Evolutionary conservation across 1,284 basidiomycete species (phyloP).

Genomic region (Naganishia sp.): DNA sequence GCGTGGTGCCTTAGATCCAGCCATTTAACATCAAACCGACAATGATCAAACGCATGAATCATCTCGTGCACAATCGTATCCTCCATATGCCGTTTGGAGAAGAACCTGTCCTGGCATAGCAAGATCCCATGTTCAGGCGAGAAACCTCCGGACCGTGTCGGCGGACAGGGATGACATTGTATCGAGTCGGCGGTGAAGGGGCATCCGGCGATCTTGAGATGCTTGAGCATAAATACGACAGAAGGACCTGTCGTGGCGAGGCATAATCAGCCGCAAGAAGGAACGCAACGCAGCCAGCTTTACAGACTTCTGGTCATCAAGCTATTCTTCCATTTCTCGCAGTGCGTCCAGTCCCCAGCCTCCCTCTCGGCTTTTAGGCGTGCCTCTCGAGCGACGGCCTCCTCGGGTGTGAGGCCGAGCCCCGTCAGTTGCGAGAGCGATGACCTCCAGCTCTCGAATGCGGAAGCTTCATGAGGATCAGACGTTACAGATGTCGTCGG

Average conservation of each 20-base stretch:
- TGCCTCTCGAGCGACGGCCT: slow-evolving; percentile 40
- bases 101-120: slow-evolving; percentile 79
- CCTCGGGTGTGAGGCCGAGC: slow-evolving; percentile 48
- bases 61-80: slow-evolving; percentile 91
- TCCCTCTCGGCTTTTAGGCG: slow-evolving; percentile 40
- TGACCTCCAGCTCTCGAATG: slow-evolving; percentile 53
- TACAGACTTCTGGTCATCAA: slow-evolving; percentile 55
- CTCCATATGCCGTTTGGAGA: slow-evolving; percentile 83
- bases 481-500: background rate
- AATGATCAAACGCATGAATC: slow-evolving; percentile 94
- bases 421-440: slow-evolving; percentile 53
- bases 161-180: slow-evolving; percentile 76
- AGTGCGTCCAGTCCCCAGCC: slow-evolving; percentile 55
- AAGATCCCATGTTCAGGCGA: slow-evolving; percentile 72
- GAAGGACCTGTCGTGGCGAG: slow-evolving; percentile 64
- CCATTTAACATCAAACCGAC: slow-evolving; percentile 92
- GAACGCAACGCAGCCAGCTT: background rate
- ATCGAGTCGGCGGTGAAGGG: slow-evolving; percentile 68
- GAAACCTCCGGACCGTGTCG: slow-evolving; percentile 77
- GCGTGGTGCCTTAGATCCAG: slow-evolving; percentile 86
- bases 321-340: slow-evolving; percentile 56
- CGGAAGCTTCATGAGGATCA: slow-evolving; percentile 24
- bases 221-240: slow-evolving; percentile 84
- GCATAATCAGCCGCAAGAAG: too few species aligned
- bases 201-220: slow-evolving; percentile 69